Evolutionary conservation across 345 rosid species (phyloP), one percentile per base, ranked within the genome.

Genomic region (Lagerstroemia speciosa): DNA sequence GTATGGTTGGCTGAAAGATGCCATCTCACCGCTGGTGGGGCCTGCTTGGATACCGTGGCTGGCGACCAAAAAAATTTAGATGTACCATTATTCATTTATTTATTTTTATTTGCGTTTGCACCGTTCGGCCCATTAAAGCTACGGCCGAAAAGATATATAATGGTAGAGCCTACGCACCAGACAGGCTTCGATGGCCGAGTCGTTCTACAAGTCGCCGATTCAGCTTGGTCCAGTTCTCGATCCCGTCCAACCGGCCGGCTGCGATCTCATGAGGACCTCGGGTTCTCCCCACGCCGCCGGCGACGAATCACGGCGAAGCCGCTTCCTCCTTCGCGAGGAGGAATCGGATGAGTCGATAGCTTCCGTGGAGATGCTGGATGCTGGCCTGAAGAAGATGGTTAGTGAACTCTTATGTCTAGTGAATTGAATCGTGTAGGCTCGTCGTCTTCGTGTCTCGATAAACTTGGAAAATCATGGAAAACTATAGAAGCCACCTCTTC

Each of bases 341-440:
- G 80, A 76, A 64, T 64, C 84, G 41, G 71, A 50, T 48, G 67
- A 53, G 53, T 63, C 67, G 22, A 78, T 66, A 72, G 71, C 71
- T 70, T 79, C 87, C 0, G 66, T 77, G 50, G 76, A 73, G 74
- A 73, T 69, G n/a, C 65, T 81, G 77, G 75, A 38, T 30, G 57
- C 53, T 16, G 64, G 70, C 73, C 67, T 75, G 67, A 82, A 70
- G 6, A 74, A 77, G 67, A 81, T 76, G 87, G 87, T 83, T 40
- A 64, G 72, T 62, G 66, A 60, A 10, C 50, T 68, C 57, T 50
- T 37, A 20, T 26, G 31, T n/a, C 37, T 34, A 27, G 50, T 62
- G 67, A 40, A 58, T 34, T 22, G 36, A 24, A 24, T 69, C 26
- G 26, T 24, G 57, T 67, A 4, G 22, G 57, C 36, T 67, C 31